A percentile compares a stretch with the other conserved stretches of the same genome.
These are phyloP conservation scores for Colletotrichum sublineola DNA, from an alignment of 2,329 filamentous ascomycete species.

Conservation along the genomic window DNA sequence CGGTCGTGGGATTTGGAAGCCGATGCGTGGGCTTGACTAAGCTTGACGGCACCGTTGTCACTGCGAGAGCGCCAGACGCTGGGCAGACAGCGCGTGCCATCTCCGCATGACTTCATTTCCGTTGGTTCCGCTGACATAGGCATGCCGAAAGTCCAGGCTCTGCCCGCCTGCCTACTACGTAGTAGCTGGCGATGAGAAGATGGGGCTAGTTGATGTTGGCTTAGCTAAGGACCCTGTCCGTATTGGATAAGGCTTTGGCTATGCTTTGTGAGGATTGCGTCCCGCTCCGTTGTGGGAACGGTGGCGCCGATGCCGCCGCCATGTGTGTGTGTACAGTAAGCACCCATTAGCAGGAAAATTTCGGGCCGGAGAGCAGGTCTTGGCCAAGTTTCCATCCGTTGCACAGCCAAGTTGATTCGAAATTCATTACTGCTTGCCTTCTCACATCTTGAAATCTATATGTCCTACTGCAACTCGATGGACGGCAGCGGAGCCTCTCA, in stretches of 20 bases:
- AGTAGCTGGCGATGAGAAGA: background rate
- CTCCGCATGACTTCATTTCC: background rate
- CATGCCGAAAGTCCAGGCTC: background rate
- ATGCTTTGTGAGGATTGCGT: slow-evolving; percentile 32
- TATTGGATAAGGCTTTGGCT: slow-evolving; percentile 23
- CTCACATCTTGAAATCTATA: background rate
- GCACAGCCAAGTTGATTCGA: background rate
- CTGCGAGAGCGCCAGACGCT: background rate
- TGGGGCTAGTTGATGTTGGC: slow-evolving; percentile 10
- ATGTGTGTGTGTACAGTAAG: slow-evolving; percentile 22
- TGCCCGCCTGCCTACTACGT: background rate
- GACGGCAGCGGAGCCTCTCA: no score
- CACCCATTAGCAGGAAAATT: background rate
- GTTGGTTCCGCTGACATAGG: background rate
- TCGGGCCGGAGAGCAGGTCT: background rate
- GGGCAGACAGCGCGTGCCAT: background rate
- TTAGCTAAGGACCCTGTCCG: slow-evolving; percentile 36
- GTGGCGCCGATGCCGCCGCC: slow-evolving; percentile 7
- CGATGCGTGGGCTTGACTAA: slow-evolving; percentile 38
- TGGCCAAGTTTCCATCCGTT: background rate
- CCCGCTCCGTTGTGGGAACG: slow-evolving; percentile 30
- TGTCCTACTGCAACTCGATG: background rate
- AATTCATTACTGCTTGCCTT: background rate
- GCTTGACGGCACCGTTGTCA: slow-evolving; percentile 18
- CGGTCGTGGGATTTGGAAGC: background rate